phyloP scores from a whole-genome alignment of 192 early-diverging fungal genomes.

The Diversispora eburnea region DNA sequence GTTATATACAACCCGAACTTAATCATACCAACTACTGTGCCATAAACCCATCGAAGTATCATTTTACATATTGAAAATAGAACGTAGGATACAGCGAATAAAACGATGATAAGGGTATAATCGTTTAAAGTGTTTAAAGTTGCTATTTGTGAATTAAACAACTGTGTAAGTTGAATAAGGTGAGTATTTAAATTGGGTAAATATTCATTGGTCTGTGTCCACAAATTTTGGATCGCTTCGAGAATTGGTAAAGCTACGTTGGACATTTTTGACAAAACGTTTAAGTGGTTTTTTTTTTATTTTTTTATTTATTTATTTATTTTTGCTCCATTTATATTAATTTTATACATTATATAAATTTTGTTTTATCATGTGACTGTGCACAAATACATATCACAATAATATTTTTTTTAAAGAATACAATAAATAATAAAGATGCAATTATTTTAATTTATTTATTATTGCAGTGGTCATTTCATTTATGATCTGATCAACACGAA shows the following conservation, averaged over 20 bases:
- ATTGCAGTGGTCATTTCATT: no score
- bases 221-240: not conserved
- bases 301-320: no score
- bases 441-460: no score
- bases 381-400: no score
- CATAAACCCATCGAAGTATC: slow-evolving; percentile 2
- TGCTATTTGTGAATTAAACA: not conserved
- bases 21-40: slow-evolving; percentile 7
- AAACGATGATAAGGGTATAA: not conserved
- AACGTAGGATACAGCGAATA: slow-evolving; percentile 13
- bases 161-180: not conserved
- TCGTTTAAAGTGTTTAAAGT: slow-evolving; percentile 3
- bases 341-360: no score
- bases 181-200: not conserved
- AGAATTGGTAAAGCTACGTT: not conserved
- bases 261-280: not conserved
- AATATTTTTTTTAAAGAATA: no score
- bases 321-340: no score
- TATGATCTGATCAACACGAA: not conserved
- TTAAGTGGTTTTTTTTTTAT: no score
- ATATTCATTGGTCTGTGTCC: not conserved
- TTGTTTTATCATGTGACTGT: no score
- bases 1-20: slow-evolving; percentile 13
- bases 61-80: not conserved
- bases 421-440: no score